Percentiles rank a stretch among this genome's conserved stretches.
Evolutionary conservation across 129 eudicot genomes (phyloP).

Genomic region (Rutidosis leptorrhynchoides): DNA sequence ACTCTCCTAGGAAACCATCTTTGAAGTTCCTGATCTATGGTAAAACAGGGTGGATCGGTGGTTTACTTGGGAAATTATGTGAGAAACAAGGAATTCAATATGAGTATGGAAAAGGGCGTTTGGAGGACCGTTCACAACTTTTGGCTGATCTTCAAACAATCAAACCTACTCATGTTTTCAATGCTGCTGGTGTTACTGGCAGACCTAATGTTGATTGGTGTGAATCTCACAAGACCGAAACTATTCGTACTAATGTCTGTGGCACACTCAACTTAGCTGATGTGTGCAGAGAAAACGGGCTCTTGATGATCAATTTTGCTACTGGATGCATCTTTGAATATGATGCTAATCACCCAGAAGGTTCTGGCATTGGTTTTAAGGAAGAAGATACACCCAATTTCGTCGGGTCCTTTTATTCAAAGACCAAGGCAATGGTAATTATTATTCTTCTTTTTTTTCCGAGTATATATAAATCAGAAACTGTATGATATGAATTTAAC

Average conservation of each 20-base stretch:
- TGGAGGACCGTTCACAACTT: constrained; percentile 68
- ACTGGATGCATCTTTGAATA: constrained; percentile 97
- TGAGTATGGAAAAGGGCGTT: constrained; percentile 88
- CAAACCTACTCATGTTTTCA: constrained; percentile 90
- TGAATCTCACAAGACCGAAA: constrained; percentile 82
- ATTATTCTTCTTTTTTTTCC: not conserved
- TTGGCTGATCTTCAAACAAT: constrained; percentile 57
- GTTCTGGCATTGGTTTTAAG: constrained; percentile 92
- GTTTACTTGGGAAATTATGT: constrained; percentile 79
- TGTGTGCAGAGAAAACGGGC: constrained; percentile 79
- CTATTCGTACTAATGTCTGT: constrained; percentile 79
- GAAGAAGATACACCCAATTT: constrained; percentile 96
- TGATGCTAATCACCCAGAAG: constrained; percentile 78
- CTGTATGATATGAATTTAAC: not conserved
- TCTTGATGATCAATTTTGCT: constrained; percentile 83
- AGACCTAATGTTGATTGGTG: constrained; percentile 99
- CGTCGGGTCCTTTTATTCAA: constrained; percentile 87
- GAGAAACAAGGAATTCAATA: constrained; percentile 80
- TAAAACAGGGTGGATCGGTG: constrained; percentile 96
- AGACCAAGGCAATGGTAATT: constrained; percentile 96
- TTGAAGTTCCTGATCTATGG: constrained; percentile 88
- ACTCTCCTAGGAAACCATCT: constrained; percentile 43
- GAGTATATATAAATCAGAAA: not conserved
- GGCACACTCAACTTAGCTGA: constrained; percentile 90
- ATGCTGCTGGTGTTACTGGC: constrained; percentile 99